phyloP scores from a whole-genome alignment of 805 yeast species.

The Candida vaughaniae region DNA sequence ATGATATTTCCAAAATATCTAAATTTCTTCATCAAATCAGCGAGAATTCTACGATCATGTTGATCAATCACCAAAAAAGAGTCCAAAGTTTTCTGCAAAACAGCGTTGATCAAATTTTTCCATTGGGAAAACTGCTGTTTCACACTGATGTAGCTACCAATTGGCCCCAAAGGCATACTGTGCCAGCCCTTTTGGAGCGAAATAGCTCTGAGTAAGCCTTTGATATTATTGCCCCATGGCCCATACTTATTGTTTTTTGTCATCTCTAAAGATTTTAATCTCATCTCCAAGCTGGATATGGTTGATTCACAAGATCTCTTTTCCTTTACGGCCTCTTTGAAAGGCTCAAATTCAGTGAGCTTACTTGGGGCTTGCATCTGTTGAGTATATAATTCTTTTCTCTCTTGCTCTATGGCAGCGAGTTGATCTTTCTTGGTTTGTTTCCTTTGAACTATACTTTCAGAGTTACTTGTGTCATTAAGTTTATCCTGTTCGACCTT shows the following conservation, averaged over 20 bases:
- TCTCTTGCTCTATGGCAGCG: constrained; percentile 5
- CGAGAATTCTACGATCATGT: constrained; percentile 50
- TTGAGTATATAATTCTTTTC: constrained; percentile 3
- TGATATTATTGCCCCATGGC: constrained; percentile 53
- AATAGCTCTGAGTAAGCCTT: constrained; percentile 42
- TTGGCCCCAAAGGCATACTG: constrained; percentile 70
- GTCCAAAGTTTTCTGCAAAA: constrained; percentile 48
- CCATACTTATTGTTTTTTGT: constrained; percentile 36
- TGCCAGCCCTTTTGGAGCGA: constrained; percentile 32
- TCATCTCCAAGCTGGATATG: constrained; percentile 6
- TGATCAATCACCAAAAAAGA: constrained; percentile 68
- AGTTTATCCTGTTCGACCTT: not conserved
- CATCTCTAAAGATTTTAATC: constrained; percentile 12
- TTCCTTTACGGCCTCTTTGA: not conserved
- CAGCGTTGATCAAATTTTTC: constrained; percentile 59
- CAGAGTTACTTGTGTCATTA: constrained; percentile 7
- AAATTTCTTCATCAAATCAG: constrained; percentile 13
- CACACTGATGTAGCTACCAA: constrained; percentile 62
- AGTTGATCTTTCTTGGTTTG: not conserved
- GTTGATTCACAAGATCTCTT: constrained; percentile 1
- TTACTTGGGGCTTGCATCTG: not conserved
- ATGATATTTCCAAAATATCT: constrained; percentile 35
- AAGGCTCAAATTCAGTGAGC: not conserved
- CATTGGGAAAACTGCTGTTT: constrained; percentile 55
- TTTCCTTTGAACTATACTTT: not conserved